These are phyloP conservation scores for Zizania latifolia DNA, from an alignment of 176 grass and related monocot species.

Conservation along the genomic window DNA sequence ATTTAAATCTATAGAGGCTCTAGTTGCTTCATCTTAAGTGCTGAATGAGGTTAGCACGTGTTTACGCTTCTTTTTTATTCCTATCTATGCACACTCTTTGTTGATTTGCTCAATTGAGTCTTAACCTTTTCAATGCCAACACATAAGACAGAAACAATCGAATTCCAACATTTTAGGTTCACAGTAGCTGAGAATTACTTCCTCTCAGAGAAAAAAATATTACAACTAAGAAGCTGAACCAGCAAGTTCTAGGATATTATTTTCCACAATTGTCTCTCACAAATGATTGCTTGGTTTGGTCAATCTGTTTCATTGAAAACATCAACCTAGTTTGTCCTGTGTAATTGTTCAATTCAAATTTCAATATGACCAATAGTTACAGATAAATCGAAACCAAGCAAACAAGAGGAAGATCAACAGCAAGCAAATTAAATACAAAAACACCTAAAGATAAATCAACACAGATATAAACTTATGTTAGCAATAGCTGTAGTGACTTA, in stretches of 20 bases:
- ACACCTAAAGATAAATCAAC: background rate
- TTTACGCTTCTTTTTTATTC: background rate
- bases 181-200: background rate
- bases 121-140: background rate
- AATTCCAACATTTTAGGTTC: background rate
- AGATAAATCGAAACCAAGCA: background rate
- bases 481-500: constrained; percentile 2
- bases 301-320: background rate
- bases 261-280: background rate
- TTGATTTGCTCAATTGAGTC: background rate
- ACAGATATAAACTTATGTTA: background rate
- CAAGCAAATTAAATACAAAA: background rate
- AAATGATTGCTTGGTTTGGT: background rate
- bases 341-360: too few relatives aligned
- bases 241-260: background rate
- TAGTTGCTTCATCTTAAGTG: background rate
- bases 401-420: background rate
- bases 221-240: background rate
- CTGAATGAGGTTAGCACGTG: background rate
- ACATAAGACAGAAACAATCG: background rate
- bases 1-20: background rate
- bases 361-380: background rate
- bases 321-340: background rate
- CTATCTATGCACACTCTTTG: background rate
- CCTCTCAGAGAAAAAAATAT: background rate